Evolutionary conservation across 192 early-diverging fungal genomes (phyloP).

Genomic region (Lunasporangiospora selenospora): DNA sequence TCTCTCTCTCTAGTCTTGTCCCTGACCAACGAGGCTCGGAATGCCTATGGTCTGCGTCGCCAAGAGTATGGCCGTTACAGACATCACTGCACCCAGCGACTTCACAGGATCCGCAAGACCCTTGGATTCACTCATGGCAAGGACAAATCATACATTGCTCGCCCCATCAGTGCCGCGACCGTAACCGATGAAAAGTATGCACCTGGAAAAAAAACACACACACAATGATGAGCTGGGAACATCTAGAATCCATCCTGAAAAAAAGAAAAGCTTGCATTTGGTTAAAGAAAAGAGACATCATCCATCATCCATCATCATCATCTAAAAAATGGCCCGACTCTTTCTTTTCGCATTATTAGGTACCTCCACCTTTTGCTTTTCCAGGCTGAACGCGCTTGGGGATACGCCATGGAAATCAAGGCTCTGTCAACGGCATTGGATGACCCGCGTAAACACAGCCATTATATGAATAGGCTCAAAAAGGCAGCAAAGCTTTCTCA

Average conservation of each 20-base stretch:
- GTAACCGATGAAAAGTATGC: constrained; percentile 55
- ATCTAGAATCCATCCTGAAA: too few relatives aligned
- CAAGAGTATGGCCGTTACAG: constrained; percentile 84
- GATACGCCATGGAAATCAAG: constrained; percentile 82
- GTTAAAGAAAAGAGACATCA: too few relatives aligned
- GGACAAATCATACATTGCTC: constrained; percentile 53
- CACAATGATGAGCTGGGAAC: too few relatives aligned
- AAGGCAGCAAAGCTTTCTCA: constrained; percentile 62
- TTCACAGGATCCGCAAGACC: constrained; percentile 63
- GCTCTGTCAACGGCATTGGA: constrained; percentile 56
- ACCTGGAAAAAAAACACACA: too few relatives aligned
- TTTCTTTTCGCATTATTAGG: constrained; percentile 39
- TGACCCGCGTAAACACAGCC: constrained; percentile 71
- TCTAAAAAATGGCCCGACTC: background rate
- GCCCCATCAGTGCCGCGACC: constrained; percentile 54
- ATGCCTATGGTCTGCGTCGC: constrained; percentile 80
- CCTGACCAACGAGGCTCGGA: constrained; percentile 67
- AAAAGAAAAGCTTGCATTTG: too few relatives aligned
- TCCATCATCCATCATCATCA: background rate
- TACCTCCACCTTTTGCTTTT: constrained; percentile 70
- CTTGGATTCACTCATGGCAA: constrained; percentile 59
- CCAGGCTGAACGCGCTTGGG: constrained; percentile 77
- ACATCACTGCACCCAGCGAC: constrained; percentile 69
- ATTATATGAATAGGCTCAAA: constrained; percentile 67
- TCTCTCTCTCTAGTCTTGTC: constrained; percentile 51